These are phyloP conservation scores for Xylariaceae sp. DNA, from an alignment of 2,329 filamentous ascomycete species.

Conservation along the genomic window DNA sequence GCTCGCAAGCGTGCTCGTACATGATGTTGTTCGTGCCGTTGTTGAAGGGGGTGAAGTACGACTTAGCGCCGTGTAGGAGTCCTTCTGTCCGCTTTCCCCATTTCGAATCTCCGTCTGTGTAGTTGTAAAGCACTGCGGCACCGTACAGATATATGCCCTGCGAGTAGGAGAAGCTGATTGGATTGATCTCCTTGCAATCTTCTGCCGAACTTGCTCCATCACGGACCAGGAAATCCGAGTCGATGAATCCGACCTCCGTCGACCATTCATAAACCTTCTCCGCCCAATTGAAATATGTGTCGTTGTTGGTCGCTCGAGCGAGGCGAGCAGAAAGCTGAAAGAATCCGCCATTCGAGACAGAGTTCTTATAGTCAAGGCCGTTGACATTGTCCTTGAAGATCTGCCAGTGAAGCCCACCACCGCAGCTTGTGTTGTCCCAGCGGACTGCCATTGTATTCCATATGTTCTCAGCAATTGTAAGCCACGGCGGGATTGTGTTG, in stretches of 20 bases:
- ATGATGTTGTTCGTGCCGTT: constrained; percentile 56
- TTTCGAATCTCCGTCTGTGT: constrained; percentile 46
- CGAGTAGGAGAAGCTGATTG: constrained; percentile 63
- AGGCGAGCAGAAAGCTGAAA: constrained; percentile 78
- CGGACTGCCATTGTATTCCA: constrained; percentile 69
- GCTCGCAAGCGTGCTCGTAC: constrained; percentile 67
- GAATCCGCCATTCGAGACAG: constrained; percentile 76
- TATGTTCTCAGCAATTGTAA: constrained; percentile 65
- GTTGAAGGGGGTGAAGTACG: constrained; percentile 49
- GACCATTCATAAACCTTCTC: constrained; percentile 66
- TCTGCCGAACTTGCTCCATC: constrained; percentile 58
- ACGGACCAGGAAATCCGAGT: constrained; percentile 52
- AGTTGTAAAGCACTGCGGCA: constrained; percentile 61
- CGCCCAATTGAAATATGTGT: constrained; percentile 66
- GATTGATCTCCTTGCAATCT: constrained; percentile 54
- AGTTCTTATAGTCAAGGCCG: constrained; percentile 81
- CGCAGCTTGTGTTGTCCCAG: constrained; percentile 67
- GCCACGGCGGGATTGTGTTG: constrained; percentile 57
- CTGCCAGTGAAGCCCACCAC: constrained; percentile 77
- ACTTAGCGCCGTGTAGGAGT: constrained; percentile 49
- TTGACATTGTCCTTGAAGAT: constrained; percentile 71
- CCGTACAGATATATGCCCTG: constrained; percentile 65
- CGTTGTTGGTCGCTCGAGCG: constrained; percentile 65
- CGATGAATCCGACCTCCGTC: constrained; percentile 54
- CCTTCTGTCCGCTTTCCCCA: constrained; percentile 55